Evolutionary conservation across 106 monocot genomes (phyloP).

Genomic region (Apostasia ramifera): DNA sequence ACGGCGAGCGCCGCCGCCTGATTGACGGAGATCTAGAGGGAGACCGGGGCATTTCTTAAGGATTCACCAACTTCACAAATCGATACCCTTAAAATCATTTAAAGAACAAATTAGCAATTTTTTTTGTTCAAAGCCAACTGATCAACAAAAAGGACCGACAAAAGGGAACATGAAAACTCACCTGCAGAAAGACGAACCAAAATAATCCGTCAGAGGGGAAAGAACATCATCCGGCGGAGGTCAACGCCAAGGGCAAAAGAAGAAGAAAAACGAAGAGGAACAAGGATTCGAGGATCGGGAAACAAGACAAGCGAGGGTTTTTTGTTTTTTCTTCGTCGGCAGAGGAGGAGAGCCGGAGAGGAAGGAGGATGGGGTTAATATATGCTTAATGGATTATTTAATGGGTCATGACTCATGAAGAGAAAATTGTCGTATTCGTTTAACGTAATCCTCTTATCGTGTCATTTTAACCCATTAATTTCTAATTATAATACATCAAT

Average conservation of each 20-base stretch:
- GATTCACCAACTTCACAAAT: background rate
- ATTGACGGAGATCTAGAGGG: constrained; percentile 72
- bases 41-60: constrained; percentile 48
- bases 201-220: background rate
- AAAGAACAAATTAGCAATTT: background rate
- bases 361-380: no score
- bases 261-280: no score
- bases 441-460: no score
- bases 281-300: no score
- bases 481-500: no score
- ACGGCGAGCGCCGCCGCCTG: constrained; percentile 75
- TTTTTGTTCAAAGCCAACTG: background rate
- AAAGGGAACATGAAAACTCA: background rate
- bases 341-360: no score
- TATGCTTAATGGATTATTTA: no score
- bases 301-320: no score
- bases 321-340: no score
- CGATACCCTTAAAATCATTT: background rate
- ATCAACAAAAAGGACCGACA: background rate
- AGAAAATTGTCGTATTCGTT: no score
- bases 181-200: background rate
- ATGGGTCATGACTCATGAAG: no score
- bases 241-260: background rate
- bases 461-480: no score
- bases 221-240: background rate